Evolutionary conservation across 768 basidiomycete species (phyloP).

Genomic region (Hypholoma sublateritium): DNA sequence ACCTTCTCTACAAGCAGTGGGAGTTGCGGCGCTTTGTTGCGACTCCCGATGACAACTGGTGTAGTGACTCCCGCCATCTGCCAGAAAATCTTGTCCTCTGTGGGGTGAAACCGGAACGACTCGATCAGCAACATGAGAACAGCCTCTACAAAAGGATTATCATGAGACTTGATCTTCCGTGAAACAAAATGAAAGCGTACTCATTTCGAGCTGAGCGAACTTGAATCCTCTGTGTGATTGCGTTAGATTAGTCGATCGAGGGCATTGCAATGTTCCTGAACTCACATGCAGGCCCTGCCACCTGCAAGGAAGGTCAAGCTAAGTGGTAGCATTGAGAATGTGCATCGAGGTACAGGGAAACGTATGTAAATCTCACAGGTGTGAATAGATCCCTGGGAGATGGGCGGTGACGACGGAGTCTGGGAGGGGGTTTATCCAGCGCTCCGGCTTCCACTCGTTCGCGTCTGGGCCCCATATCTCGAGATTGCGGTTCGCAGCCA

Average conservation of each 20-base stretch:
- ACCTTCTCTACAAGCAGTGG: slow-evolving; percentile 2
- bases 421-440: slow-evolving; percentile 30
- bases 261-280: not conserved
- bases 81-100: slow-evolving; percentile 10
- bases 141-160: not conserved
- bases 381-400: slow-evolving; percentile 24
- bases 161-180: not conserved
- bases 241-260: not conserved
- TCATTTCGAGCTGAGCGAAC: slow-evolving; percentile 7
- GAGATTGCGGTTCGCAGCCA: slow-evolving; percentile 32
- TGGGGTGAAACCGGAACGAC: slow-evolving; percentile 7
- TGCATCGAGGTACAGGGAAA: not conserved
- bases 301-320: slow-evolving; percentile 42
- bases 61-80: slow-evolving; percentile 9
- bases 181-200: not conserved
- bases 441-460: slow-evolving; percentile 42
- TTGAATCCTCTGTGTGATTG: slow-evolving; percentile 4
- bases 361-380: slow-evolving; percentile 15
- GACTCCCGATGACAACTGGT: slow-evolving; percentile 1
- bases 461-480: slow-evolving; percentile 42
- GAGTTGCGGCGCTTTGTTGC: not conserved
- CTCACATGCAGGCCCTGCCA: slow-evolving; percentile 44
- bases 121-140: slow-evolving; percentile 4
- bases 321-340: not conserved
- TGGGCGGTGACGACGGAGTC: slow-evolving; percentile 15